Conservation (phyloP, 1,139 yeast species). For the Geotrichum aggregatum region DNA sequence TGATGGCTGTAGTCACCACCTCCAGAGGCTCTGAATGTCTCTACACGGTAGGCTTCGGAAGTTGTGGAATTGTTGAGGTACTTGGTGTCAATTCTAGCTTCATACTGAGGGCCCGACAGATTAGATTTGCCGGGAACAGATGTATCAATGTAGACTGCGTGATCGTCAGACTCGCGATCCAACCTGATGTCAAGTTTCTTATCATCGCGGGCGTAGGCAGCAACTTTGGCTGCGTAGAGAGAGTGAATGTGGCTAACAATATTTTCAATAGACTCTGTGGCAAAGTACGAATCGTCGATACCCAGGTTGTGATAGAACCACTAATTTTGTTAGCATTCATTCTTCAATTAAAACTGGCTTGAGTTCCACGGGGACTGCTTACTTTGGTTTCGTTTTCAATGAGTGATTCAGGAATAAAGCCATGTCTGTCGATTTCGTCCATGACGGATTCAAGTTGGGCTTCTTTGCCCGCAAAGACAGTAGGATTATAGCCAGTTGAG, state of each 20-base stretch:
- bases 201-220: slow-evolving; percentile 66
- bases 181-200: slow-evolving; percentile 63
- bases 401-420: slow-evolving; percentile 82
- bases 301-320: slow-evolving; percentile 90
- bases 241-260: slow-evolving; percentile 82
- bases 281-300: slow-evolving; percentile 85
- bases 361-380: slow-evolving; percentile 16
- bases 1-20: slow-evolving; percentile 37
- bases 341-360: too few species aligned
- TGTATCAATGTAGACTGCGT: slow-evolving; percentile 88
- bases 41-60: slow-evolving; percentile 61
- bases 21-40: slow-evolving; percentile 73
- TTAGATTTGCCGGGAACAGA: slow-evolving; percentile 43
- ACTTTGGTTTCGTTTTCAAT: slow-evolving; percentile 75
- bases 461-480: slow-evolving; percentile 76
- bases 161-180: slow-evolving; percentile 72
- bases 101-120: slow-evolving; percentile 40
- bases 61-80: slow-evolving; percentile 62
- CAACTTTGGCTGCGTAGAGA: slow-evolving; percentile 86
- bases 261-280: slow-evolving; percentile 73
- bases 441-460: slow-evolving; percentile 77
- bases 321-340: slow-evolving; percentile 22
- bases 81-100: slow-evolving; percentile 68
- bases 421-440: slow-evolving; percentile 75
- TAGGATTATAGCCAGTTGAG: slow-evolving; percentile 59